These are phyloP conservation scores for Penicillium frequentans DNA, from an alignment of 2,329 filamentous ascomycete species.

Conservation along the genomic window DNA sequence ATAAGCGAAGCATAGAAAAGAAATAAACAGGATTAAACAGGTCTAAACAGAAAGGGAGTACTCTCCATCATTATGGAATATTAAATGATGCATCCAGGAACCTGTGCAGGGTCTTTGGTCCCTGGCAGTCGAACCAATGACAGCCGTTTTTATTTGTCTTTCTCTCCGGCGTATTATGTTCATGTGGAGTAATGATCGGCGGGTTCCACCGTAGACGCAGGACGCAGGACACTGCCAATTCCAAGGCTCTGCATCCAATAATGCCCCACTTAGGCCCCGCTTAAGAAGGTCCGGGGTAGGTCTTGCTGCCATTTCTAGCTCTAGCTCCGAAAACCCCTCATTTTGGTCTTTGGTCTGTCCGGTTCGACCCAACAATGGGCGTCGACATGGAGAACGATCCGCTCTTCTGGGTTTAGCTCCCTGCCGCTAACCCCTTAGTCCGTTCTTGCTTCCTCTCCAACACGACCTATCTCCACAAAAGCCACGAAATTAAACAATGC, in stretches of 20 bases:
- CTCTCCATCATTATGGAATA: neutral
- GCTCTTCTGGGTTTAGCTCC: neutral
- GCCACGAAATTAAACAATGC: neutral
- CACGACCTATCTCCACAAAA: neutral
- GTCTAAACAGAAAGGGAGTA: neutral
- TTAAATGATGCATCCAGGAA: neutral
- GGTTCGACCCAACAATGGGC: neutral
- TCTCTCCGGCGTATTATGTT: slow-evolving; percentile 2
- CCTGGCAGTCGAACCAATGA: neutral
- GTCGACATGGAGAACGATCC: neutral
- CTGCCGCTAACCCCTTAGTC: neutral
- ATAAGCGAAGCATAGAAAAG: too few relatives aligned
- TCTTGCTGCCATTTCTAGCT: neutral
- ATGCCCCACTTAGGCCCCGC: neutral
- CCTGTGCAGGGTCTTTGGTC: slow-evolving; percentile 1
- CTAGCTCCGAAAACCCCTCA: slow-evolving; percentile 1
- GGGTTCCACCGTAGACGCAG: neutral
- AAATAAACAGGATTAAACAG: too few relatives aligned
- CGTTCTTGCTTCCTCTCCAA: neutral
- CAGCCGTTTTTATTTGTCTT: neutral
- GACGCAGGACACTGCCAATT: neutral
- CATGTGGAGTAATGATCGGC: slow-evolving; percentile 1
- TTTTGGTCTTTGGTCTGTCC: neutral
- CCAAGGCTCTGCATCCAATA: neutral
- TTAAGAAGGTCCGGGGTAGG: slow-evolving; percentile 2